Evolutionary conservation across 306 rosid genomes (phyloP), one percentile per base, ranked within the genome.

Genomic region (Delonix regia): DNA sequence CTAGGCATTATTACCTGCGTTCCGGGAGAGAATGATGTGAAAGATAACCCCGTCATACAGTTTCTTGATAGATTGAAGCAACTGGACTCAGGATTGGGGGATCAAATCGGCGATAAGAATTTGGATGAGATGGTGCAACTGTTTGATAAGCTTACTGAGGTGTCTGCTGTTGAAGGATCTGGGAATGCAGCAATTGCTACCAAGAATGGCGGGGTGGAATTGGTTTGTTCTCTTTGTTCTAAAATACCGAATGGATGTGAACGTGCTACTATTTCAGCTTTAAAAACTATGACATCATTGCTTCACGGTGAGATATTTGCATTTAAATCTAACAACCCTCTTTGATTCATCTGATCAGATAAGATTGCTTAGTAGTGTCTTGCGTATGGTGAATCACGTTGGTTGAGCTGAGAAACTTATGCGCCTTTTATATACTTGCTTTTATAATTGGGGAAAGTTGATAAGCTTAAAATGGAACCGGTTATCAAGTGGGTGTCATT

Each of bases 161-260:
- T 88, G 41, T 91, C 96, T 56, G 51, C 55, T 9, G 74, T 63
- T 5, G 73, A 80, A 39, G 91, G 86, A 44, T 85, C 90, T 12
- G 90, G 85, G 16, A 84, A 85, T 84, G 88, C 87, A 0, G 90
- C 96, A 11, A 85, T 95, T 75, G 97, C 96, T 0, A 71, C 94
- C 2, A 91, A 83, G 78, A 93, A 93, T 73, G 93, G 93, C 4
- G 96, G 88, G 28, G 77, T 95, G 45, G 87, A 88, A 47, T 74
- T 95, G 85, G 47, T 84, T 53, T 92, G 91, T 55, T 88, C 90
- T 44, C 41, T 90, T 48, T 88, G 90, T 68, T 87, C 88, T 18
- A 89, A 88, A 84, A 75, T 88, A 73, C 71, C 51, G 7, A 42
- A 11, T 22, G 85, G 76, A 60, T 71, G 69, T 28, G 76, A 28